Base-by-base conservation (phyloP, 139 green algal genomes). In the Volvox africanus region DNA sequence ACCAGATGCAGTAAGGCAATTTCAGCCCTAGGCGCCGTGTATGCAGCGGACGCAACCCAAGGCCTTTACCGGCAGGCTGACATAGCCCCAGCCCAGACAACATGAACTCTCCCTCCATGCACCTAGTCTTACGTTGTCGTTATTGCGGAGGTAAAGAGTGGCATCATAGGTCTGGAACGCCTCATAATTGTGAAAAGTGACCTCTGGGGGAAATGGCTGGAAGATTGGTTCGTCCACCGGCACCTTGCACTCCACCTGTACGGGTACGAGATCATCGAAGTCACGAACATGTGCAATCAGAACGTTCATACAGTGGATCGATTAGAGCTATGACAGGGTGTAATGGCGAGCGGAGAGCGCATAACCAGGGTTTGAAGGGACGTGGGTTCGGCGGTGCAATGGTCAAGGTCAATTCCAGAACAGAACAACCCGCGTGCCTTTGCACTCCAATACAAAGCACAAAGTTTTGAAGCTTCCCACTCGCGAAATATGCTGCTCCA, bases 151-250 rank as follows among this genome's bases (percentile, higher is more conserved):
- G 17, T 87, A 94, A 55, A 98, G 89, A 14, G 86, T 86, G 2
- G 93, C 91, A 68, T 96, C 91, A 76, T 97, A 97, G 33, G 82
- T 90, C 33, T 96, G 87, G 89, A 96, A 97, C 0, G 95, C 78
- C 80, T 96, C 85, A 73, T 97, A 97, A 19, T 86, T 82, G 55
- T 95, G 87, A 67, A 97, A 98, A 0, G 91, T 89, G 0, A 98
- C 87, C 79, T 96, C 93, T 77, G 95, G 93, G 2, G 97, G 97
- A 81, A 96, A 97, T 0, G 97, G 96, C 92, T 98, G 95, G 89
- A 98, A 98, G 30, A 98, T 91, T 0, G 97, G 97, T 92, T 96
- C 93, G 35, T 95, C 97, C 20, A 97, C 75, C 19, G 84, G 86
- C 62, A 98, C 96, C 33, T 90, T 61, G 80, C 93, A 96, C 6